Evolutionary conservation across 345 rosid genomes (phyloP).

Genomic region (Schrenkiella parvula): DNA sequence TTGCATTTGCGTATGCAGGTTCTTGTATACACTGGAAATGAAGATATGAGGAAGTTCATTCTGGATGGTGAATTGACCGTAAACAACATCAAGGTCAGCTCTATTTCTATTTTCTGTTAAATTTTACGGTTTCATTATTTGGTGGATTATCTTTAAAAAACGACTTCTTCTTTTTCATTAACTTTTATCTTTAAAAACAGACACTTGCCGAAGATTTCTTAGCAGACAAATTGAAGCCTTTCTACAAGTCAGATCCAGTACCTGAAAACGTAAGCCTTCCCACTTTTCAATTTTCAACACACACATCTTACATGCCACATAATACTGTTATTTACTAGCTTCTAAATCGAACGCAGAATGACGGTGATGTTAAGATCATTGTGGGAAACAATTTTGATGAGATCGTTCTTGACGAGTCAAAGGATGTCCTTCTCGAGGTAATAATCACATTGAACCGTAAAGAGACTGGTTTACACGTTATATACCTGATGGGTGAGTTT

Average conservation of each 20-base stretch:
- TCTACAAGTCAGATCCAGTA: constrained; percentile 89
- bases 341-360: constrained; percentile 50
- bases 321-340: constrained; percentile 16
- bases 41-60: constrained; percentile 70
- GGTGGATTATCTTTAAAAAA: background rate
- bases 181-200: constrained; percentile 28
- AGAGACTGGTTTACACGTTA: background rate
- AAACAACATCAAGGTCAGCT: constrained; percentile 68
- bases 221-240: constrained; percentile 86
- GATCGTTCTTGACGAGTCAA: constrained; percentile 92
- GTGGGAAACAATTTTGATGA: constrained; percentile 91
- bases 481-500: background rate
- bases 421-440: constrained; percentile 98
- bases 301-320: constrained; percentile 2
- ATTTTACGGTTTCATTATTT: background rate
- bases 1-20: constrained; percentile 42
- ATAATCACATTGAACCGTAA: background rate
- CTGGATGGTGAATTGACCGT: constrained; percentile 66
- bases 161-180: background rate
- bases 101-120: background rate
- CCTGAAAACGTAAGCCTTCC: constrained; percentile 69
- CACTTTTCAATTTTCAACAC: background rate
- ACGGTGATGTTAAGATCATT: constrained; percentile 87
- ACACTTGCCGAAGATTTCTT: constrained; percentile 70
- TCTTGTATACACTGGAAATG: constrained; percentile 87